Evolutionary conservation across 2,329 filamentous ascomycete species (phyloP).

Genomic region (Exophiala dermatitidis): DNA sequence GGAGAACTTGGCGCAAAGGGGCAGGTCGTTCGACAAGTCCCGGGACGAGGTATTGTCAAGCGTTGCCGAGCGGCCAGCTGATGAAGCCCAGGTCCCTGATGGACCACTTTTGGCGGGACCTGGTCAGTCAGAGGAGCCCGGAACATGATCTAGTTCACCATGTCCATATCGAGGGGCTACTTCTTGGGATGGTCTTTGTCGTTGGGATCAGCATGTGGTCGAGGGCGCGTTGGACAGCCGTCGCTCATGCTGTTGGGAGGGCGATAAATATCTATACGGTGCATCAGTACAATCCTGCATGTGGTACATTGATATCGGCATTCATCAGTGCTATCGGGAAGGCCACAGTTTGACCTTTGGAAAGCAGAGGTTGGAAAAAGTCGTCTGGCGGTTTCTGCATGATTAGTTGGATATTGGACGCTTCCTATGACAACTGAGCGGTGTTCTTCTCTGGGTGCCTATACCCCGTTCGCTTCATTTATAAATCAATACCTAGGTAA

Average conservation of each 20-base stretch:
- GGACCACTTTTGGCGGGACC: slow-evolving; percentile 1
- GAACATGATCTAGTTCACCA: background rate
- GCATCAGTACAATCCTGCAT: too few relatives aligned
- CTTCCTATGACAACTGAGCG: too few relatives aligned
- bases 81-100: slow-evolving; percentile 1
- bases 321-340: too few relatives aligned
- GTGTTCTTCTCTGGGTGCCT: too few relatives aligned
- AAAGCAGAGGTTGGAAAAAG: too few relatives aligned
- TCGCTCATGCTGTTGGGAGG: background rate
- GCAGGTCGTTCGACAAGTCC: slow-evolving; percentile 22
- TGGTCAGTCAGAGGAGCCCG: background rate
- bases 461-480: too few relatives aligned
- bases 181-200: background rate
- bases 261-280: too few relatives aligned
- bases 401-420: too few relatives aligned
- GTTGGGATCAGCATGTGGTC: background rate
- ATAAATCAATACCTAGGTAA: too few relatives aligned
- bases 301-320: too few relatives aligned
- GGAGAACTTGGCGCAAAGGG: slow-evolving; percentile 24
- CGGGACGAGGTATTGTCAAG: slow-evolving; percentile 18
- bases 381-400: too few relatives aligned
- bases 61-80: slow-evolving; percentile 8
- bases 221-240: background rate
- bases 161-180: background rate
- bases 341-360: too few relatives aligned